Conservation (phyloP, 305 asterid species). For the Fraxinus nigra region DNA sequence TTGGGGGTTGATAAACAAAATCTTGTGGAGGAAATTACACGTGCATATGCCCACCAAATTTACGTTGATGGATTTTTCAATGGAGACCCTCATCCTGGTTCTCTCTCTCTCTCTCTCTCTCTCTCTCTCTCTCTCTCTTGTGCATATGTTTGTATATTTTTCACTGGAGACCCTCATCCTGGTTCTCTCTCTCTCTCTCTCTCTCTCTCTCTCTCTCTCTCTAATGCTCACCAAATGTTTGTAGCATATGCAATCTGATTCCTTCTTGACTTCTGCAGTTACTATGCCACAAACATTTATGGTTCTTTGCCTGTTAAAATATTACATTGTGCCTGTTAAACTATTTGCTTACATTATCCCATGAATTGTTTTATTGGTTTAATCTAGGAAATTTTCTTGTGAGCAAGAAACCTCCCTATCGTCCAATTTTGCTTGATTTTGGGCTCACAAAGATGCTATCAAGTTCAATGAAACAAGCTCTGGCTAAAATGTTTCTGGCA, state of each 20-base stretch:
- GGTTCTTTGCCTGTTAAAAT: conserved; percentile 19
- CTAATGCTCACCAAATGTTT: neutral
- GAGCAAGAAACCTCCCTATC: conserved; percentile 90
- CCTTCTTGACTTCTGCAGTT: neutral
- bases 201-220: no score
- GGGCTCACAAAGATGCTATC: conserved; percentile 90
- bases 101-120: conserved; percentile 8
- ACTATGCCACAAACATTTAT: conserved; percentile 6
- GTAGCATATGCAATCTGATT: conserved; percentile 8
- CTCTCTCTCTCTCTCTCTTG: neutral
- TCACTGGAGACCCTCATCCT: conserved; percentile 99
- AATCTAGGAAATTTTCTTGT: conserved; percentile 89
- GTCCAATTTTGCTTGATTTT: conserved; percentile 90
- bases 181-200: conserved; percentile 42
- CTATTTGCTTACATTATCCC: conserved; percentile 12
- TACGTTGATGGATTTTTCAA: conserved; percentile 97
- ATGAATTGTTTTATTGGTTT: conserved; percentile 24
- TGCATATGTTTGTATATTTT: no score
- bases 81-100: conserved; percentile 99
- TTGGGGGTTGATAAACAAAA: conserved; percentile 89
- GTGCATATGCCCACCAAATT: conserved; percentile 97
- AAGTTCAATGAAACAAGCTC: conserved; percentile 70
- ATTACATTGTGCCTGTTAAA: neutral
- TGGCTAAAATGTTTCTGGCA: conserved; percentile 96
- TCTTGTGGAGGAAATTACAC: conserved; percentile 93